These are phyloP conservation scores for Paraleonurus japonicus DNA, from an alignment of 257 asterid genomes.

Conservation along the genomic window DNA sequence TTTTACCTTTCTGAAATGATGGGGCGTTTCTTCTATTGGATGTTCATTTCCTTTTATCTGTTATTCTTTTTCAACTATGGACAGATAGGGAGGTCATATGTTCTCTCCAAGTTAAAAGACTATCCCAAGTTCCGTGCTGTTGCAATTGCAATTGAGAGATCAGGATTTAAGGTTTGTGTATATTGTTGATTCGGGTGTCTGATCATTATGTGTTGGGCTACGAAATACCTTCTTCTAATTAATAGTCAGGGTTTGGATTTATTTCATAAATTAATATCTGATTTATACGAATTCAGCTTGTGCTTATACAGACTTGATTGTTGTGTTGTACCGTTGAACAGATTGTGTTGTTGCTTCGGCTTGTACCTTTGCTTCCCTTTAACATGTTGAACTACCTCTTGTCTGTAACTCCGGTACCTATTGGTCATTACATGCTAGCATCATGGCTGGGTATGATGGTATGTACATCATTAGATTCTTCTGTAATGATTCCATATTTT, in stretches of 20 bases:
- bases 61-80: constrained; percentile 11
- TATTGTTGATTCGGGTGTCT: background rate
- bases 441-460: constrained; percentile 99
- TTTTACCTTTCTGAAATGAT: background rate
- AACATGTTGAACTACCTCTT: constrained; percentile 95
- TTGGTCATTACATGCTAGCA: constrained; percentile 83
- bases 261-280: constrained; percentile 2
- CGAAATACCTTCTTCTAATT: background rate
- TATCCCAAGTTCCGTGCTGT: constrained; percentile 92
- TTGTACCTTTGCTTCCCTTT: constrained; percentile 93
- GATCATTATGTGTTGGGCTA: constrained; percentile 12
- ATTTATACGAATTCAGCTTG: background rate
- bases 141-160: constrained; percentile 75
- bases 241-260: constrained; percentile 8
- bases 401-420: constrained; percentile 89
- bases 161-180: constrained; percentile 81
- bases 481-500: constrained; percentile 7
- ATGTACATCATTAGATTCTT: constrained; percentile 15
- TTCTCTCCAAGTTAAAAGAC: constrained; percentile 85
- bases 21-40: background rate
- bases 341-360: constrained; percentile 94
- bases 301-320: constrained; percentile 14
- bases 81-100: constrained; percentile 92
- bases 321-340: constrained; percentile 33
- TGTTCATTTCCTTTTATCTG: constrained; percentile 7